Conservation (phyloP, 176 grass and related monocot genomes). For the Cenchrus fungigraminus region DNA sequence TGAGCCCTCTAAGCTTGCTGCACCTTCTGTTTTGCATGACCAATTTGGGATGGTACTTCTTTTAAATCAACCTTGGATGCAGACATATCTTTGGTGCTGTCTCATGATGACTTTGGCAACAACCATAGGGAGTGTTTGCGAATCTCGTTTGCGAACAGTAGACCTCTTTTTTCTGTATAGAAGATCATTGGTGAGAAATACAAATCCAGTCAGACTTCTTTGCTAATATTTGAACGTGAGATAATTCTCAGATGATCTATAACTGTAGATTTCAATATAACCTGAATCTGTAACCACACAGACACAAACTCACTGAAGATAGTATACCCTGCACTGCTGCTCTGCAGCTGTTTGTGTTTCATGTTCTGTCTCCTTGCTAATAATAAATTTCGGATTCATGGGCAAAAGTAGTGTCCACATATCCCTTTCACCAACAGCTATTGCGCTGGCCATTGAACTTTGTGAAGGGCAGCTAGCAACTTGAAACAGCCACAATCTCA, state of each 20-base stretch:
- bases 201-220: background rate
- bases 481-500: background rate
- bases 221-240: background rate
- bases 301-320: background rate
- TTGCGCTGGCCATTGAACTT: constrained; percentile 12
- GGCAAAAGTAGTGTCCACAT: background rate
- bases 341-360: background rate
- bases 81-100: background rate
- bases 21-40: too few relatives aligned
- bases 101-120: background rate
- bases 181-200: background rate
- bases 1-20: background rate
- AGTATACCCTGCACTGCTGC: background rate
- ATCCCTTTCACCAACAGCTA: constrained; percentile 16
- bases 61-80: background rate
- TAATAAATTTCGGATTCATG: background rate
- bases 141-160: background rate
- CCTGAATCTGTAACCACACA: background rate
- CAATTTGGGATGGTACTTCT: background rate
- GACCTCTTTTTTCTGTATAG: background rate
- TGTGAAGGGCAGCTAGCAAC: constrained; percentile 7
- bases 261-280: background rate
- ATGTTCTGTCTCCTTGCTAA: background rate
- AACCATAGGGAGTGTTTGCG: background rate
- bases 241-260: background rate